A percentile compares a stretch with the other conserved stretches of the same genome.
Conservation (phyloP, 2,329 filamentous ascomycete genomes). For the Cercospora janseana region DNA sequence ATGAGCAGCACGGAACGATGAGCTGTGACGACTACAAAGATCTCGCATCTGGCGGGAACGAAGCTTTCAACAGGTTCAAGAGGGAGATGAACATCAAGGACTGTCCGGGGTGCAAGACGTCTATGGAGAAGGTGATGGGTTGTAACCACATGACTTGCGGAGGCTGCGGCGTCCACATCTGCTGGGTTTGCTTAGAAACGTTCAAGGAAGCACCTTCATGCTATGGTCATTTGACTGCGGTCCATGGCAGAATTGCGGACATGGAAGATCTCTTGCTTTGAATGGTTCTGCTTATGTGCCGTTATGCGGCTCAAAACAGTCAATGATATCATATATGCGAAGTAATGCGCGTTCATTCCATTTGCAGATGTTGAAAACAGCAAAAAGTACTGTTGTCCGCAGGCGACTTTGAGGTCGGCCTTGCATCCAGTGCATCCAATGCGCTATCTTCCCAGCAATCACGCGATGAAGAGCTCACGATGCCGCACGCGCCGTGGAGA, state of each 20-base stretch:
- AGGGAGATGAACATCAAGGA: neutral
- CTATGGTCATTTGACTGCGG: constrained; percentile 1
- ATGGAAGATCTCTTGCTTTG: neutral
- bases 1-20: neutral
- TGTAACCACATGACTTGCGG: constrained; percentile 3
- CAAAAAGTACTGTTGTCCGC: constrained; percentile 1
- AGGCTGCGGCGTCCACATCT: neutral
- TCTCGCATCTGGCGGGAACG: constrained; percentile 1
- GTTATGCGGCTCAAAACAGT: constrained; percentile 1
- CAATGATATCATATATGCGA: neutral
- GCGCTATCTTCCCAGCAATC: no score
- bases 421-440: no score
- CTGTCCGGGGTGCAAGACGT: constrained; percentile 3
- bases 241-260: constrained; percentile 2
- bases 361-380: constrained; percentile 1
- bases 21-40: neutral
- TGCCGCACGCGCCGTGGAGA: no score
- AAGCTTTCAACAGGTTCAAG: constrained; percentile 2
- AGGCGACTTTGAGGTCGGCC: neutral
- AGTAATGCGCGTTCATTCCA: constrained; percentile 1
- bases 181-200: constrained; percentile 4
- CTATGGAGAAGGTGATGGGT: neutral
- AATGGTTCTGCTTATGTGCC: constrained; percentile 1
- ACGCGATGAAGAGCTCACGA: no score
- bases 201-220: neutral